Evolutionary conservation across 2,329 filamentous ascomycete genomes (phyloP).

Genomic region (Exophiala alcalophila): DNA sequence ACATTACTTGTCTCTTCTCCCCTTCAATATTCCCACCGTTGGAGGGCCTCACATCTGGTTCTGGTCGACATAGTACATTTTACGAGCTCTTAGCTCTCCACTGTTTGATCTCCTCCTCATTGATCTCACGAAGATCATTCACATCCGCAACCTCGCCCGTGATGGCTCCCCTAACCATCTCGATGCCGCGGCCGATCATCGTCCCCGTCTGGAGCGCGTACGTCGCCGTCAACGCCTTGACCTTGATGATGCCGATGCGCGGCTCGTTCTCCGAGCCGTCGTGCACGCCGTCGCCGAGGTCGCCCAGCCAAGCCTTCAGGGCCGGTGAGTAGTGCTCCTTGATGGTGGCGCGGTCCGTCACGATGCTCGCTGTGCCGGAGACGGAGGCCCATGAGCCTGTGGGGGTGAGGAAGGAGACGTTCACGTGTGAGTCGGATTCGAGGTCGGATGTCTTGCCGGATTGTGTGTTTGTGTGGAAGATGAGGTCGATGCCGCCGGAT

Average conservation of each 20-base stretch:
- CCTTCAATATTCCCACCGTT: too few relatives aligned
- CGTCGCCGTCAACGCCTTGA: constrained; percentile 68
- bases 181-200: constrained; percentile 60
- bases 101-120: constrained; percentile 56
- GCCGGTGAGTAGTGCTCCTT: constrained; percentile 70
- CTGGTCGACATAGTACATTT: neutral
- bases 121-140: constrained; percentile 74
- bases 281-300: constrained; percentile 77
- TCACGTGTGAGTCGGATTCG: constrained; percentile 67
- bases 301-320: constrained; percentile 82
- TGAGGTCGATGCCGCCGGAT: constrained; percentile 71
- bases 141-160: constrained; percentile 69
- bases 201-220: constrained; percentile 66
- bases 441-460: constrained; percentile 85
- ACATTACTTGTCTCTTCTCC: too few relatives aligned
- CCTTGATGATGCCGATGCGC: constrained; percentile 74
- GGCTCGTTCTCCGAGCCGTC: constrained; percentile 80
- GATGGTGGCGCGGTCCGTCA: constrained; percentile 66
- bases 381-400: constrained; percentile 84
- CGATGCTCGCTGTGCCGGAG: constrained; percentile 67
- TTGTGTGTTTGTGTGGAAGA: constrained; percentile 91
- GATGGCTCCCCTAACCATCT: constrained; percentile 71
- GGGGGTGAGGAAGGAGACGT: constrained; percentile 74
- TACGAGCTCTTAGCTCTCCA: too few relatives aligned
- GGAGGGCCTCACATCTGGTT: too few relatives aligned